A percentile compares a stretch with the other conserved stretches of the same genome.
These are phyloP conservation scores for Fusarium newnesense DNA, from an alignment of 2,329 filamentous ascomycete genomes.

Conservation along the genomic window DNA sequence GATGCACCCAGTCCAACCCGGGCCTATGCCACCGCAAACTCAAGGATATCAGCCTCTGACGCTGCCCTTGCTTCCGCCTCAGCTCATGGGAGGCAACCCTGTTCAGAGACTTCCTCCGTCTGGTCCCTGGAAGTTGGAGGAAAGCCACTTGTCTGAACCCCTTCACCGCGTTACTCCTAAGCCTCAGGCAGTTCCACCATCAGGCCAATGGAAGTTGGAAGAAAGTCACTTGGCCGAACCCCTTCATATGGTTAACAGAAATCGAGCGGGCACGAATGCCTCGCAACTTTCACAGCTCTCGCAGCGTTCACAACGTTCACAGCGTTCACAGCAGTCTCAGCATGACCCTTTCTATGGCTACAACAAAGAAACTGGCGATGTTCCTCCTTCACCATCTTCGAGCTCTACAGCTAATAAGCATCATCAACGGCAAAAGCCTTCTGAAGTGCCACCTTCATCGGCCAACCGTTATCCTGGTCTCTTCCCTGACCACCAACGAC, in stretches of 20 bases:
- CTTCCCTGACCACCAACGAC: slow-evolving; percentile 49
- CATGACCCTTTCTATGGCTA: slow-evolving; percentile 44
- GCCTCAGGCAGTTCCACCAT: slow-evolving; percentile 52
- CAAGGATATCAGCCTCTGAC: slow-evolving; percentile 17
- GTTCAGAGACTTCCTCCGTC: slow-evolving; percentile 55
- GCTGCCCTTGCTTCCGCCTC: slow-evolving; percentile 40
- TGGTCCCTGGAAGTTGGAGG: slow-evolving; percentile 64
- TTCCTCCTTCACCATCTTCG: slow-evolving; percentile 26
- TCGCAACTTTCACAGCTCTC: slow-evolving; percentile 31
- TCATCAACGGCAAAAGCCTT: slow-evolving; percentile 42
- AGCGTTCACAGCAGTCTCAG: slow-evolving; percentile 44
- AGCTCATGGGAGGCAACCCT: slow-evolving; percentile 47
- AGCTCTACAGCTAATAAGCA: slow-evolving; percentile 19
- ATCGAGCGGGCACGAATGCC: slow-evolving; percentile 47
- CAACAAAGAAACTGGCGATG: slow-evolving; percentile 60
- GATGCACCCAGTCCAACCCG: slow-evolving; percentile 30
- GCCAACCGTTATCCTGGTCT: slow-evolving; percentile 61
- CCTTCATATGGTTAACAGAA: slow-evolving; percentile 50
- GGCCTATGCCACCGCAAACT: slow-evolving; percentile 19
- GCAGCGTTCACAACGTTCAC: slow-evolving; percentile 33
- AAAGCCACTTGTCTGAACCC: slow-evolving; percentile 64
- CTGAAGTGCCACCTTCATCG: slow-evolving; percentile 62
- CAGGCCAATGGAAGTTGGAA: slow-evolving; percentile 62
- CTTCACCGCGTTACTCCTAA: slow-evolving; percentile 48
- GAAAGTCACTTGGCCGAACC: slow-evolving; percentile 65